Base-by-base conservation (phyloP, 2,329 filamentous ascomycete species). In the Aspergillus spinulosporus region DNA sequence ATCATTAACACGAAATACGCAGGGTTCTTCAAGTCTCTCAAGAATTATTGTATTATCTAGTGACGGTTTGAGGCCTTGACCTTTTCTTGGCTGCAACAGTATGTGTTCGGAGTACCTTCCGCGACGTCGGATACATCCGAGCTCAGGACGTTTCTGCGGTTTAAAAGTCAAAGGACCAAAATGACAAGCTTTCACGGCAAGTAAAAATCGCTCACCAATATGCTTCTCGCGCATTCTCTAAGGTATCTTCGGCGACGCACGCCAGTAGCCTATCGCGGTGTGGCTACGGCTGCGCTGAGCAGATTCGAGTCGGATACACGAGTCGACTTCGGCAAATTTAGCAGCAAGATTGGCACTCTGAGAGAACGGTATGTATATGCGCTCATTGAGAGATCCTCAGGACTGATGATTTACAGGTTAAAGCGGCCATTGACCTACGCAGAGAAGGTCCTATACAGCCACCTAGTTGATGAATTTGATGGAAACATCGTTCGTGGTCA, bases 371-470 rank as follows among this genome's bases (percentile, higher is more conserved):
- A 36, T n/a, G 11, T 8, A 4, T 15, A n/a, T 9, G 6, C 12
- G 6, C 9, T 42, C 15, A 7, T 14, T 1, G 7, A 26, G 9
- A 4, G 4, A 42, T 14, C 5, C 39, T 9, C 5, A 42, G 8
- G 15, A 34, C 31, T 34, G 31, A 34, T 11, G 8, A 12, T 11
- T 37, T 4, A 12, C n/a, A 37, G 34, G 11, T 12, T 37, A 12
- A 37, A 37, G 34, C 34, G 34, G 9, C 34, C 34, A 37, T 37
- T 37, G 34, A 93, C 92, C 68, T 96, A 88, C 76, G 90, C 92
- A 75, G 94, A 99, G 85, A 99, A 99, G 87, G 92, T 99, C 71
- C 85, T 97, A 68, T 99, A 99, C 84, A 97, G 92, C 61, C 94
- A 99, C 79, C 82, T 99, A 75, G 94, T 97, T 80, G 91, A 99